Evolutionary conservation across 1,284 basidiomycete genomes (phyloP), one percentile per base, ranked within the genome.

Genomic region (Trametes versicolor): DNA sequence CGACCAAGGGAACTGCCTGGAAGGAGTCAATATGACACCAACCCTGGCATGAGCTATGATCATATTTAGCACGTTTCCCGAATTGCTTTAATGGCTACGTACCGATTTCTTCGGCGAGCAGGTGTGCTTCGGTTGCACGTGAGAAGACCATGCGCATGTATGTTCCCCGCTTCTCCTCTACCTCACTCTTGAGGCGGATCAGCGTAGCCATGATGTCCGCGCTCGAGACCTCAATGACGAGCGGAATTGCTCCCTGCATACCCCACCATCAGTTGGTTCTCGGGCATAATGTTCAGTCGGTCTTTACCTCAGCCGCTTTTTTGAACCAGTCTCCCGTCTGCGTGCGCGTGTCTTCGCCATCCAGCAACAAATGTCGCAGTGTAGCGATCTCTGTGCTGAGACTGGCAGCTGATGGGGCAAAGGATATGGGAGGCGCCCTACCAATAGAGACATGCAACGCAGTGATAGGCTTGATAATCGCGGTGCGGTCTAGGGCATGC

Each of bases 111-210:
- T 86, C 76, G 0, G 94, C 94, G 50, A 97, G 75, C 36, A 92
- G 78, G 76, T 93, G 85, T 4, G 92, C 85, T 77, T 97, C 95
- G 0, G 86, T 81, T 0, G 87, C 95, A 6, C 93, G 93, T 39
- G 85, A 80, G 70, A 95, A 87, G 2, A 90, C 86, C 80, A 92
- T 81, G 56, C 83, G 82, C 77, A 91, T 83, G 13, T 78, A 77
- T 21, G 84, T 83, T 0, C 86, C 84, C 4, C 85, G 83, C 39
- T 80, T 81, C 48, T 81, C 80, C 62, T 94, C 92, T 21, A 93
- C 83, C 65, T 94, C 87, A 19, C 81, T 79, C 80, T 95, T 94
- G 61, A 97, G 78, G 37, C 86, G 80, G 47, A 97, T 77, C 17
- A 98, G 75, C 3, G 88, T 85, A 0, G 90, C 90, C 80, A 96